phyloP scores from a whole-genome alignment of 345 rosid genomes.

The Carallia pectinifolia region DNA sequence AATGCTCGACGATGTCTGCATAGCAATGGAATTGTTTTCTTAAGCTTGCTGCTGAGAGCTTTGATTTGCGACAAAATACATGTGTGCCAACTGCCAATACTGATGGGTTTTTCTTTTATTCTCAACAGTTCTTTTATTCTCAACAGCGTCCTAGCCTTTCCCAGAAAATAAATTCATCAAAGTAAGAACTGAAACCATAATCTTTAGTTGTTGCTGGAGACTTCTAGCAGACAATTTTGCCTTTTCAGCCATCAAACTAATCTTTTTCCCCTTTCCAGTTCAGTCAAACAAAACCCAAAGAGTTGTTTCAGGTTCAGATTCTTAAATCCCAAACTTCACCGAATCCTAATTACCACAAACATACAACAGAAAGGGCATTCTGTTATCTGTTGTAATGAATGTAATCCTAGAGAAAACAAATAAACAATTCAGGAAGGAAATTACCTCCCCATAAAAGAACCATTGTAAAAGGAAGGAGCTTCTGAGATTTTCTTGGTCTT shows the following conservation, averaged over 20 bases:
- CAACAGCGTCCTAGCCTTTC: neutral
- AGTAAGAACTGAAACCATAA: neutral
- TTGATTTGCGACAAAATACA: too few species aligned
- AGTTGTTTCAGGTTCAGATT: neutral
- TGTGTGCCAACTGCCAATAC: too few species aligned
- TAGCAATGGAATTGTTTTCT: too few species aligned
- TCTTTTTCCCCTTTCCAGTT: neutral
- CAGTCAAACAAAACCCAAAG: neutral
- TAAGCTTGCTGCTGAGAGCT: too few species aligned
- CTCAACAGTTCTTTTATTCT: too few species aligned
- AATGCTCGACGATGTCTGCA: too few species aligned
- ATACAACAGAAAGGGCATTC: neutral
- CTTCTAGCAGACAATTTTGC: neutral
- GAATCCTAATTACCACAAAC: neutral
- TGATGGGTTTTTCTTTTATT: too few species aligned
- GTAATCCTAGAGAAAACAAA: neutral
- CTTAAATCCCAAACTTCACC: neutral
- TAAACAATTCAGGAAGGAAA: neutral
- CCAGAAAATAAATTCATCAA: neutral
- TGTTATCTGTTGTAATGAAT: neutral
- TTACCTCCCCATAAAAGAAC: conserved; percentile 99
- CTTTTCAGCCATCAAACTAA: neutral
- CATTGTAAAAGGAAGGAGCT: conserved; percentile 85
- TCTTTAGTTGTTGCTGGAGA: neutral
- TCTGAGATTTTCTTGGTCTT: conserved; percentile 78